Evolutionary conservation across 192 early-diverging fungal genomes (phyloP).

Genomic region (Coemansia sp.): DNA sequence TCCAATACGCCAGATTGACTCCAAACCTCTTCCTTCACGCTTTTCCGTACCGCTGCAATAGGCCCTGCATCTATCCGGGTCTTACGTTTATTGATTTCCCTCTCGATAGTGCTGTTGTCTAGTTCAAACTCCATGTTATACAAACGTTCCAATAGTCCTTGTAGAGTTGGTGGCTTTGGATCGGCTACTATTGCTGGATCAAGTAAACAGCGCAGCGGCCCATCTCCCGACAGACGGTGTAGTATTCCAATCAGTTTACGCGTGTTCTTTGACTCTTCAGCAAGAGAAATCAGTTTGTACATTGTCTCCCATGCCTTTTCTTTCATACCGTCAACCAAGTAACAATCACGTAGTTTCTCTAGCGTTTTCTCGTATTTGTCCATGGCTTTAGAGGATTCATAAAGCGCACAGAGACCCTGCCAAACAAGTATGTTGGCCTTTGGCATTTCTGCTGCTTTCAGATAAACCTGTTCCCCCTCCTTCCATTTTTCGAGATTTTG

Average conservation of each 20-base stretch:
- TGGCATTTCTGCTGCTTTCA: conserved; percentile 60
- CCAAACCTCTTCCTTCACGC: conserved; percentile 71
- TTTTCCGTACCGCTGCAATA: conserved; percentile 55
- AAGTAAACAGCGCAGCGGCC: conserved; percentile 16
- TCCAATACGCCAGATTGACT: conserved; percentile 56
- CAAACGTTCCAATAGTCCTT: conserved; percentile 47
- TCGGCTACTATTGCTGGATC: conserved; percentile 6
- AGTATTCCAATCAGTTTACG: conserved; percentile 36
- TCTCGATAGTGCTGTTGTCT: conserved; percentile 56
- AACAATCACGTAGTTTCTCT: conserved; percentile 20
- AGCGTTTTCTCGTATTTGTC: conserved; percentile 36
- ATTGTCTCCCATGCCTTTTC: conserved; percentile 54
- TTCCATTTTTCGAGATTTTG: conserved; percentile 59
- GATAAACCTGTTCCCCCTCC: conserved; percentile 62
- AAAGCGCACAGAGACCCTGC: conserved; percentile 67
- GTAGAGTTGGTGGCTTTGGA: conserved; percentile 14
- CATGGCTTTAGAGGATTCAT: conserved; percentile 48
- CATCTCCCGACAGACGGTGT: conserved; percentile 17
- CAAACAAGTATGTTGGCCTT: conserved; percentile 64
- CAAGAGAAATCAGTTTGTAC: conserved; percentile 58
- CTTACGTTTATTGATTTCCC: conserved; percentile 65
- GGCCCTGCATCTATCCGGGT: conserved; percentile 71
- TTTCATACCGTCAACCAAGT: conserved; percentile 46
- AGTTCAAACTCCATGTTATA: conserved; percentile 43
- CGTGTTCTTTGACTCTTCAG: conserved; percentile 46